Percentiles rank a stretch among this genome's conserved stretches.
phyloP scores from a whole-genome alignment of 176 grass and related monocot species.

The Cenchrus fungigraminus region DNA sequence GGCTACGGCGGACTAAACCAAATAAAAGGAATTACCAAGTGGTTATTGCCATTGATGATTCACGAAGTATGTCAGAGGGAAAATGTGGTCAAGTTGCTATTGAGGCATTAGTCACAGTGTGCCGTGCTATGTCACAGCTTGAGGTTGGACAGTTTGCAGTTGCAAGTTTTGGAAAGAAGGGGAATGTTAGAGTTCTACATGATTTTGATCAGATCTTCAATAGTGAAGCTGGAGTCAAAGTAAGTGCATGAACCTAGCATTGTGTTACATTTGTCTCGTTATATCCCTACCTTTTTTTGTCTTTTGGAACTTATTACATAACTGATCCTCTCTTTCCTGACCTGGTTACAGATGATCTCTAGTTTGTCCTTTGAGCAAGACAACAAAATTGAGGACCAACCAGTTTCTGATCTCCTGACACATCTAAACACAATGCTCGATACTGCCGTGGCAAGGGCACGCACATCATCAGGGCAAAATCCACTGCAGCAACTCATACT shows the following conservation, averaged over 20 bases:
- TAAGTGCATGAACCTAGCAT: slow-evolving; percentile 28
- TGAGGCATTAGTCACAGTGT: slow-evolving; percentile 88
- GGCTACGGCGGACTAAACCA: slow-evolving; percentile 88
- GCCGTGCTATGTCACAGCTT: slow-evolving; percentile 91
- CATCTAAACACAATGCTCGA: slow-evolving; percentile 88
- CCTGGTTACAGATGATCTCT: slow-evolving; percentile 73
- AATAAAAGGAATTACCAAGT: slow-evolving; percentile 99
- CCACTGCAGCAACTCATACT: slow-evolving; percentile 86
- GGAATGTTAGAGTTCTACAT: slow-evolving; percentile 81
- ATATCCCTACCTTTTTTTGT: not conserved
- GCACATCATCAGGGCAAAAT: slow-evolving; percentile 84
- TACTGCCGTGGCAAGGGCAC: slow-evolving; percentile 64
- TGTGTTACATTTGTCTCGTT: slow-evolving; percentile 10
- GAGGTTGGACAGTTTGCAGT: slow-evolving; percentile 95
- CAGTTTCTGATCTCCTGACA: slow-evolving; percentile 84
- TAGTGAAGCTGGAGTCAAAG: slow-evolving; percentile 80
- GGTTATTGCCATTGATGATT: slow-evolving; percentile 89
- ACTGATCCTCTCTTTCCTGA: slow-evolving; percentile 20
- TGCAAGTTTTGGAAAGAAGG: slow-evolving; percentile 85
- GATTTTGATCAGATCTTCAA: slow-evolving; percentile 97
- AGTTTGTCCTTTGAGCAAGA: slow-evolving; percentile 96
- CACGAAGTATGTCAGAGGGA: slow-evolving; percentile 90
- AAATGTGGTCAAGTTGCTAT: slow-evolving; percentile 84
- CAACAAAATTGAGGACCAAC: slow-evolving; percentile 85
- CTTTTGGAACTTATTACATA: not conserved